A percentile compares a stretch with the other conserved stretches of the same genome.
Conservation (phyloP, 2,329 filamentous ascomycete genomes). For the Escovopsis weberi region DNA sequence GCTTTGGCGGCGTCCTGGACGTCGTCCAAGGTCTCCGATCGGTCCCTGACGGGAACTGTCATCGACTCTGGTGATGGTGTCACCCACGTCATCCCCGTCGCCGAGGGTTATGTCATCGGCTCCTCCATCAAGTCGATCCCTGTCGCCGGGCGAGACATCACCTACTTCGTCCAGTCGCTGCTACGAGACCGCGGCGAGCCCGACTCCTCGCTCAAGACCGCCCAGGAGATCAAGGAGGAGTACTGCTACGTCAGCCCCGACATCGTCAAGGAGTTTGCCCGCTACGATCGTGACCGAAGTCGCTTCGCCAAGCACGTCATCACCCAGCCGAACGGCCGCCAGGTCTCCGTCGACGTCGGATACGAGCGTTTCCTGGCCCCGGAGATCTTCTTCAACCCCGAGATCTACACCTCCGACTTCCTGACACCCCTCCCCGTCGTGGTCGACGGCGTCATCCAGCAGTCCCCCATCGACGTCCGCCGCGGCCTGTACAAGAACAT, state of each 20-base stretch:
- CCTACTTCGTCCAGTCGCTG: constrained; percentile 94
- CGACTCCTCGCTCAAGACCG: constrained; percentile 92
- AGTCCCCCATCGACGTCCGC: constrained; percentile 92
- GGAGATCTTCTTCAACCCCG: constrained; percentile 99
- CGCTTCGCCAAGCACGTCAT: constrained; percentile 86
- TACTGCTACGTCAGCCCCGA: constrained; percentile 98
- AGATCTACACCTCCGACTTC: constrained; percentile 99
- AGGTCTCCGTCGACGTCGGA: constrained; percentile 78
- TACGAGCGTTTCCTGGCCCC: constrained; percentile 97
- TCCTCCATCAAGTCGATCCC: constrained; percentile 99
- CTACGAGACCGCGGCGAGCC: constrained; percentile 92
- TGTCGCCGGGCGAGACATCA: constrained; percentile 94
- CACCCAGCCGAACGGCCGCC: constrained; percentile 69
- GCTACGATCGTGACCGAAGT: constrained; percentile 84
- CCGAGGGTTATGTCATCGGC: constrained; percentile 96
- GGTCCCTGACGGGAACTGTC: constrained; percentile 90
- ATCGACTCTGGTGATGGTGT: constrained; percentile 98
- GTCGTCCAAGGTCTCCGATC: constrained; percentile 91
- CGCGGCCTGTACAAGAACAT: constrained; percentile 99
- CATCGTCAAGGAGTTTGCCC: constrained; percentile 95
- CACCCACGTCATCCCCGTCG: constrained; percentile 96
- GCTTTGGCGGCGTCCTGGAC: constrained; percentile 97
- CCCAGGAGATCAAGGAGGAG: constrained; percentile 96
- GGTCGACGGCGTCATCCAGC: constrained; percentile 93
- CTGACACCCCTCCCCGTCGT: constrained; percentile 86